Percentiles rank a stretch among this genome's conserved stretches.
phyloP scores from a whole-genome alignment of 768 basidiomycete species.

The Phylloporus rhodoxanthus region DNA sequence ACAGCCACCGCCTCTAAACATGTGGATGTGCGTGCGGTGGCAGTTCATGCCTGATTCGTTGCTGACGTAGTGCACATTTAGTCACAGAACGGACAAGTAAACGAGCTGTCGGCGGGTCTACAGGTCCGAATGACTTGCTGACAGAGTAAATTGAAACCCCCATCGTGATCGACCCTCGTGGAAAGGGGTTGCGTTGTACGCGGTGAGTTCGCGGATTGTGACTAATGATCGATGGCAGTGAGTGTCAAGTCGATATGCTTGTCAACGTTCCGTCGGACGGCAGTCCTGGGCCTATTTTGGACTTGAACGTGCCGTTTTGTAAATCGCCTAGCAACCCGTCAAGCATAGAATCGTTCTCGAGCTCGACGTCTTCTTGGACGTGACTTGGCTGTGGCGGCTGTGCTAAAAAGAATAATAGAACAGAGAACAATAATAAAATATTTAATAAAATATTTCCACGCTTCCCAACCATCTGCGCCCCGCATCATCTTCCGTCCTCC shows the following conservation, averaged over 20 bases:
- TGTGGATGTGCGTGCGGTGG: too few relatives aligned
- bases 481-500: slow-evolving; percentile 24
- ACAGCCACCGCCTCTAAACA: background rate
- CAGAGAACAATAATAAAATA: slow-evolving; percentile 13
- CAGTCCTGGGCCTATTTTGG: too few relatives aligned
- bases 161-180: too few relatives aligned
- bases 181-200: too few relatives aligned
- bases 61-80: too few relatives aligned
- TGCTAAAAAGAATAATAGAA: background rate
- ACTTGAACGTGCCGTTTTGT: too few relatives aligned
- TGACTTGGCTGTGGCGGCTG: too few relatives aligned
- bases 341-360: too few relatives aligned
- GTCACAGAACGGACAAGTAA: too few relatives aligned
- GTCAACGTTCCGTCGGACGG: too few relatives aligned
- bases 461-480: slow-evolving; percentile 20
- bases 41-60: too few relatives aligned
- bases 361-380: background rate
- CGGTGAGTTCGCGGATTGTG: background rate
- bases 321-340: background rate
- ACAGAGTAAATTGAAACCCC: background rate
- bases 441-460: slow-evolving; percentile 31
- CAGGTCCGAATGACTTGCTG: background rate
- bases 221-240: background rate
- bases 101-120: background rate
- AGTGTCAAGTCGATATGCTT: too few relatives aligned